These are phyloP conservation scores for Tolypocladium nubicola DNA, from an alignment of 2,329 filamentous ascomycete species.

Conservation along the genomic window DNA sequence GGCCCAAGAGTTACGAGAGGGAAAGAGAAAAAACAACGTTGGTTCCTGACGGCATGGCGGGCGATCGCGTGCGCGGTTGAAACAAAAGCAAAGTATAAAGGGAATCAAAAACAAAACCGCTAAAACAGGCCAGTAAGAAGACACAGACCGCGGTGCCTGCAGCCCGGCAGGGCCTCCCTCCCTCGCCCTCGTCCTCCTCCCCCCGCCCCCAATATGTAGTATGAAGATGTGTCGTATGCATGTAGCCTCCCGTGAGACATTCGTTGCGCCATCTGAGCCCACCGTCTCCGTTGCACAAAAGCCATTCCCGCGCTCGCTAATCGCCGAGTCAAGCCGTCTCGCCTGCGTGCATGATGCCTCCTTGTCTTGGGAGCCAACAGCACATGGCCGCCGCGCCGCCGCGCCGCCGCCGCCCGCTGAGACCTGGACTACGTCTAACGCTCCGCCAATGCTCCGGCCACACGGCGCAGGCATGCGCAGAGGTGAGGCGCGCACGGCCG, in stretches of 20 bases:
- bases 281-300: background rate
- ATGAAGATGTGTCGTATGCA: background rate
- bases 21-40: background rate
- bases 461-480: background rate
- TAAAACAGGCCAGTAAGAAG: background rate
- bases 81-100: background rate
- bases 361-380: background rate
- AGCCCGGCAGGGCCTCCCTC: background rate
- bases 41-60: background rate
- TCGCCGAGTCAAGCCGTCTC: slow-evolving; percentile 4
- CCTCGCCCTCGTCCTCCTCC: background rate
- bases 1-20: background rate
- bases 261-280: background rate
- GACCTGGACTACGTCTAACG: background rate
- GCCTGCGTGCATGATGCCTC: slow-evolving; percentile 1
- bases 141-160: background rate
- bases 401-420: background rate
- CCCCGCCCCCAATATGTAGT: background rate
- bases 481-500: background rate
- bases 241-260: background rate
- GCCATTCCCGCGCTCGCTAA: slow-evolving; percentile 5
- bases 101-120: background rate
- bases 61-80: background rate
- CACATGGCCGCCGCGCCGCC: background rate
- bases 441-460: background rate